phyloP scores from a whole-genome alignment of 2,329 filamentous ascomycete genomes.

The Metarhizium album region DNA sequence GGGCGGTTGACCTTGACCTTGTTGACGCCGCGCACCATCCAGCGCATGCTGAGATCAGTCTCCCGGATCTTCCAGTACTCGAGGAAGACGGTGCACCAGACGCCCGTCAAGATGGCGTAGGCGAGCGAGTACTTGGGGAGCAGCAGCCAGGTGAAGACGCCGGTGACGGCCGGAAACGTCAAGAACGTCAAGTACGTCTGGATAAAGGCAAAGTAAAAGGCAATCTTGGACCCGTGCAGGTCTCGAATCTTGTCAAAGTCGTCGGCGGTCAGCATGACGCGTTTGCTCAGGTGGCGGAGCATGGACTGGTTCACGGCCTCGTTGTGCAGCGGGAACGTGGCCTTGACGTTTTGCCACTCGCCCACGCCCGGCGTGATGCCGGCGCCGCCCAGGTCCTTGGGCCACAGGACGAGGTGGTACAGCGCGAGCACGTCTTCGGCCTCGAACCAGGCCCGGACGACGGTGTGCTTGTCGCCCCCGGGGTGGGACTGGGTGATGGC shows the following conservation, averaged over 20 bases:
- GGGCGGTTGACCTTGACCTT: conserved; percentile 54
- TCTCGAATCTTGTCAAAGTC: conserved; percentile 51
- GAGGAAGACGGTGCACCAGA: conserved; percentile 65
- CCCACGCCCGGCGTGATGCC: conserved; percentile 48
- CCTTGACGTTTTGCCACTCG: conserved; percentile 48
- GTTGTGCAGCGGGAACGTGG: conserved; percentile 54
- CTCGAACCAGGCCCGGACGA: conserved; percentile 41
- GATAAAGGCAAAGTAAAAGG: conserved; percentile 76
- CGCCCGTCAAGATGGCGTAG: conserved; percentile 54
- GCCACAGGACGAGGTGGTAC: conserved; percentile 54
- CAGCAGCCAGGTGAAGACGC: conserved; percentile 56
- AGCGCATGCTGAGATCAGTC: conserved; percentile 58
- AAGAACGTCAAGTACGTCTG: conserved; percentile 66
- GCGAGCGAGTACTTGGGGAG: conserved; percentile 59
- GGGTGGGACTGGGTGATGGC: conserved; percentile 57
- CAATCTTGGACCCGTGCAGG: conserved; percentile 51
- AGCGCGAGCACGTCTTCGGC: conserved; percentile 62
- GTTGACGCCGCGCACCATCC: conserved; percentile 60
- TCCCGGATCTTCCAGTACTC: conserved; percentile 76
- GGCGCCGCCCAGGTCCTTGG: conserved; percentile 48
- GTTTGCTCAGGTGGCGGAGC: conserved; percentile 44
- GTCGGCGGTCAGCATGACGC: conserved; percentile 36
- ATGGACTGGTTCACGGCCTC: conserved; percentile 43
- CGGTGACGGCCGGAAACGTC: conserved; percentile 56
- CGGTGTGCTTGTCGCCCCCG: conserved; percentile 38